A percentile compares a stretch with the other conserved stretches of the same genome.
Conservation (phyloP, 257 asterid genomes). For the Penstemon davidsonii region DNA sequence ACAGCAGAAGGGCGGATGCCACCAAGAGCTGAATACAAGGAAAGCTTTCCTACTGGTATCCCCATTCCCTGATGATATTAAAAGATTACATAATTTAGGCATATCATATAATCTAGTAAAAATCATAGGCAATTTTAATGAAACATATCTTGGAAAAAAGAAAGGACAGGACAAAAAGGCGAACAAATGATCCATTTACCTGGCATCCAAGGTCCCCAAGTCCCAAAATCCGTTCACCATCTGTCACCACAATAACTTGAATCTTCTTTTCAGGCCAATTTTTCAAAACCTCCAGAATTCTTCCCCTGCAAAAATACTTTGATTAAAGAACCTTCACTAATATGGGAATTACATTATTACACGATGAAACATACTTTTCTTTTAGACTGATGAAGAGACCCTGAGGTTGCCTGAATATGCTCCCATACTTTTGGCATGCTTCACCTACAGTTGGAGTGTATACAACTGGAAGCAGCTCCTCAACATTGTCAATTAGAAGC, state of each 20-base stretch:
- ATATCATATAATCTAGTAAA: background rate
- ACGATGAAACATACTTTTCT: slow-evolving; percentile 47
- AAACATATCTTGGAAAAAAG: background rate
- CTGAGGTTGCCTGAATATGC: slow-evolving; percentile 70
- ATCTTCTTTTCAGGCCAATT: slow-evolving; percentile 72
- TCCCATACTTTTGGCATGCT: slow-evolving; percentile 81
- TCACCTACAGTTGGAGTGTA: slow-evolving; percentile 81
- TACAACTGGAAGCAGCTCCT: slow-evolving; percentile 72
- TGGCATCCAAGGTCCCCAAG: slow-evolving; percentile 82
- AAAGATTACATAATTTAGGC: slow-evolving; percentile 25
- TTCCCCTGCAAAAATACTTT: slow-evolving; percentile 49
- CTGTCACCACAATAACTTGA: slow-evolving; percentile 73
- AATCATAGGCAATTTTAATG: background rate
- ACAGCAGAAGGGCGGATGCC: slow-evolving; percentile 93
- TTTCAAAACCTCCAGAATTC: slow-evolving; percentile 64
- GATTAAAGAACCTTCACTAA: slow-evolving; percentile 16
- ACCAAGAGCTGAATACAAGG: slow-evolving; percentile 90
- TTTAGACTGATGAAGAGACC: slow-evolving; percentile 71
- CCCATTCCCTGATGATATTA: slow-evolving; percentile 86
- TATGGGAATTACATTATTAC: background rate
- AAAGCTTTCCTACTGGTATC: slow-evolving; percentile 90
- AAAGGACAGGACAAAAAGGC: background rate
- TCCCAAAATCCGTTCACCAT: slow-evolving; percentile 74
- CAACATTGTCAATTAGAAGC: slow-evolving; percentile 73
- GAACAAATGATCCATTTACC: slow-evolving; percentile 32